Base-by-base conservation (phyloP, 225 moss, liverwort and hornwort genomes). In the Ulota crispa region DNA sequence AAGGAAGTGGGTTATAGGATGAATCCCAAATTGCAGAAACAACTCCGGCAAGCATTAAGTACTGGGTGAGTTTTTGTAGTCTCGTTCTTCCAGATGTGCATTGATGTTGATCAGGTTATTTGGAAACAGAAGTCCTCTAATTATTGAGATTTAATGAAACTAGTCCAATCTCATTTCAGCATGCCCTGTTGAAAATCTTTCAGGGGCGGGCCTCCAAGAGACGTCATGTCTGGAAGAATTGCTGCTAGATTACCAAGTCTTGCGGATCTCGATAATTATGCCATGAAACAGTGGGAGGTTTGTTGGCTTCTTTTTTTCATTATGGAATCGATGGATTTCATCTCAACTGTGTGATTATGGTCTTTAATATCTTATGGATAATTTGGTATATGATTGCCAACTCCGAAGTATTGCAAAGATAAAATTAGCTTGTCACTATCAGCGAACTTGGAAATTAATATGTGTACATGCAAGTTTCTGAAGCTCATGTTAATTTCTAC, bases 281-380 rank as follows among this genome's bases (percentile, higher is more conserved):
- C 96, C 47, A 93, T 85, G 80, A 96, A 87, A 76, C 93, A 96
- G 84, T 94, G 96, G 96, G 96, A 96, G 93, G 95, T 95, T 53
- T 36, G 82, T 76, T 65, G 62, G n/a, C 80, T 80, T 50, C 52
- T 37, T 73, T 60, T 62, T 52, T 67, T 30, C 36, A 62, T 53
- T 13, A 18, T 8, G 34, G 24, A 57, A 32, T 41, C n/a, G 18
- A 34, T 32, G 28, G 23, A 61, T 63, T 60, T 41, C 20, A n/a
- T 64, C 42, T 71, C 32, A 34, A 23, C 10, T 68, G 21, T 50
- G n/a, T 56, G 50, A 50, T 67, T 3, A n/a, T 73, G 31, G 30
- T 55, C 9, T 34, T 43, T 30, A 52, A 23, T 23, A 53, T 70
- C 28, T 60, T 68, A 6, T 45, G 32, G 1, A 34, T 26, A 56